Percentiles rank a stretch among this genome's conserved stretches.
Evolutionary conservation across 768 basidiomycete genomes (phyloP).

Genomic region (Chalciporus chontae): DNA sequence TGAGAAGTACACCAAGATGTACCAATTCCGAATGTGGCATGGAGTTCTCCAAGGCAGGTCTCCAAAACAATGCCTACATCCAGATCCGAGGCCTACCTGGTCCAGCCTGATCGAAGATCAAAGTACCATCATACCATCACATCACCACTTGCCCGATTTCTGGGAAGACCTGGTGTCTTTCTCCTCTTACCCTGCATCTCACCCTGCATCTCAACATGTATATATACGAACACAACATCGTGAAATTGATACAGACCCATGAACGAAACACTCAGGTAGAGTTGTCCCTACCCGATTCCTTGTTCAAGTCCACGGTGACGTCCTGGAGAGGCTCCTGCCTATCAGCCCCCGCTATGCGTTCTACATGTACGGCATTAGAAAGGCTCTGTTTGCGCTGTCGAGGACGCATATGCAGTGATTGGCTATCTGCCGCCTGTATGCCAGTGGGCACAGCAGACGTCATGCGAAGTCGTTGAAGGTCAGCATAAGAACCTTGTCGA

Average conservation of each 20-base stretch:
- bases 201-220: constrained; percentile 26
- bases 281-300: constrained; percentile 47
- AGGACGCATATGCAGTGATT: constrained; percentile 46
- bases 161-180: constrained; percentile 21
- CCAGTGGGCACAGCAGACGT: constrained; percentile 17
- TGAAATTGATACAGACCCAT: constrained; percentile 17
- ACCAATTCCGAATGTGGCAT: constrained; percentile 40
- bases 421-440: constrained; percentile 29
- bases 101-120: constrained; percentile 18
- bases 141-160: not conserved
- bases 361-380: constrained; percentile 59
- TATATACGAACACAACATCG: constrained; percentile 24
- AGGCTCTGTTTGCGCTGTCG: constrained; percentile 61
- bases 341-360: constrained; percentile 58
- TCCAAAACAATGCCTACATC: constrained; percentile 39
- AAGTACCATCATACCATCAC: not conserved
- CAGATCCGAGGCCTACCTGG: constrained; percentile 37
- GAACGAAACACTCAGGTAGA: constrained; percentile 17
- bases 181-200: constrained; percentile 1
- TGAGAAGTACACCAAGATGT: constrained; percentile 21
- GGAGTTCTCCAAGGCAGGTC: constrained; percentile 40
- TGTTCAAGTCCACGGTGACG: constrained; percentile 65
- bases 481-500: constrained; percentile 75
- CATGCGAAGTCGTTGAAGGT: constrained; percentile 66
- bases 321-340: constrained; percentile 55